Base-by-base conservation (phyloP, 495 filamentous ascomycete genomes). In the Penicillium tannophilum region DNA sequence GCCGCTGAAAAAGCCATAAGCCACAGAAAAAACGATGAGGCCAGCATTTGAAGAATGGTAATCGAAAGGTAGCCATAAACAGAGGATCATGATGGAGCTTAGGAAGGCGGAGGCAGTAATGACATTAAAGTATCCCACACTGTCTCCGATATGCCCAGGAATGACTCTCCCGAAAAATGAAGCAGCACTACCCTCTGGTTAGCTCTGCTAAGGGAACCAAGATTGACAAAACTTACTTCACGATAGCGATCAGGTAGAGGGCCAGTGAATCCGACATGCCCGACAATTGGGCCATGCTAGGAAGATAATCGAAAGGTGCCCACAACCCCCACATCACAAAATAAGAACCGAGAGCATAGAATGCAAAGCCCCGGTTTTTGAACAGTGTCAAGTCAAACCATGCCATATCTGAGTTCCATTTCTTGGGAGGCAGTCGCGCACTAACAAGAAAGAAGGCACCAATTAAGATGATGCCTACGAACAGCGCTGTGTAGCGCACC, bases 201-300 rank as follows among this genome's bases (percentile, higher is more conserved):
- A 41, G 36, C 10, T 41, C 36, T 41, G 36, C 36, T 41, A 0
- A 11, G 12, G 2, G 10, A 41, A 41, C 4, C 36, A 41, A 14
- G 10, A 17, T 0, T 41, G n/a, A 9, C 3, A 17, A 41, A 6
- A 41, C 36, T 41, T 54, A 69, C 61, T 68, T 72, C 44, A 68
- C 61, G 30, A 75, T 70, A 17, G 70, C 67, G 35, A 75, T 70
- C n/a, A 74, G 44, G 56, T 70, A 70, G 11, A 72, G 42, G 20
- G 65, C 62, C 26, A 76, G 55, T 2, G 50, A 56, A 0, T 63
- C 56, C 4, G 64, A 57, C 30, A 69, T 67, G 2, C 67, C 67
- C 6, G 44, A 36, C 9, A 60, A 44, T 6, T 58, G 33, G 4
- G 66, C 69, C 62, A 68, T 68, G 24, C 54, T 63, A 4, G 64